Evolutionary conservation across 805 yeast genomes (phyloP).

Genomic region (Saccharomycopsis oosterbeekiorum): DNA sequence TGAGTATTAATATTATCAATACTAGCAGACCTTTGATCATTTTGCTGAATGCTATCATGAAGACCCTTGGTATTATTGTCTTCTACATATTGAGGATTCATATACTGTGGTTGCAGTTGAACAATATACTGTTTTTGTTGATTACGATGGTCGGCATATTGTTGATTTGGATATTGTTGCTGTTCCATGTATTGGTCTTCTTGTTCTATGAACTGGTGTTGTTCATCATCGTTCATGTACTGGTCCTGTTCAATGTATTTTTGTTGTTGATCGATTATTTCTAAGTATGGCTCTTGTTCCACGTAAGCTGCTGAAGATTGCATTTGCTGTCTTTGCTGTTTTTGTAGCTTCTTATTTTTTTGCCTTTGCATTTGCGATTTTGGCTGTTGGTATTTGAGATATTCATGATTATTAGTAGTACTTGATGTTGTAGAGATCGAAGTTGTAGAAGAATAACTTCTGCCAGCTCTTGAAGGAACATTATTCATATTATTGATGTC

Average conservation of each 20-base stretch:
- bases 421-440: background rate
- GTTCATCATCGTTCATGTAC: background rate
- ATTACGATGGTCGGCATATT: background rate
- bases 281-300: no score
- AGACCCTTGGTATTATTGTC: background rate
- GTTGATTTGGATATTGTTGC: conserved; percentile 2
- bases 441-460: background rate
- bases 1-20: background rate
- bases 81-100: background rate
- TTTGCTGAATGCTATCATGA: background rate
- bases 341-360: background rate
- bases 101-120: background rate
- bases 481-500: background rate
- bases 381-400: background rate
- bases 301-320: no score
- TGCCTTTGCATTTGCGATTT: background rate
- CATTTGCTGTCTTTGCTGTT: no score
- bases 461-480: background rate
- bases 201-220: background rate
- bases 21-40: background rate
- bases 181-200: background rate
- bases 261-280: background rate
- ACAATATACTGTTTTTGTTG: no score
- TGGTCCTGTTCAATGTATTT: background rate
- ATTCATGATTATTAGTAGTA: background rate